Base-by-base conservation (phyloP, 768 basidiomycete species). In the Daedalea quercina region DNA sequence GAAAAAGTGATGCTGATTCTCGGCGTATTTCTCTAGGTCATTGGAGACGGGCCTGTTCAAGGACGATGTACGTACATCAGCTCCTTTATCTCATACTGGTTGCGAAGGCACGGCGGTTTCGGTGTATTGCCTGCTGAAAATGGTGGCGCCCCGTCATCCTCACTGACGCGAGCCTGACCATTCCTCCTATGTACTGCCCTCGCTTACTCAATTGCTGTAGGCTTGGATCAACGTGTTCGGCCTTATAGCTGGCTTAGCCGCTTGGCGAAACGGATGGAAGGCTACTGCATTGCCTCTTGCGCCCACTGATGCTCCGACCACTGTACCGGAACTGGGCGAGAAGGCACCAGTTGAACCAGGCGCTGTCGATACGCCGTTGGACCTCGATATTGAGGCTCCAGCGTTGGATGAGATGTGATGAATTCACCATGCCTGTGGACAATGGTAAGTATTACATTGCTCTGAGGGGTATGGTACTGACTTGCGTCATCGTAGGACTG, bases 231-330 rank as follows among this genome's bases (percentile, higher is more conserved):
- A 66, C 34, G 20, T 76, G 17, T 70, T 78, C 20, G 73, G 73
- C 20, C 63, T 76, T 24, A 56, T 74, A 26, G 82, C 82, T 19
- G 83, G 76, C 11, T 57, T 84, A 1, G 75, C 78, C 4, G 77
- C 84, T 2, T 86, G 87, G 69, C 70, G 81, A 59, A 78, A 76
- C 34, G 85, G 85, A 3, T 89, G 87, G 87, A 80, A 75, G 53
- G 84, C 86, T 1, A 86, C 84, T 15, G 76, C 82, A 26, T 67
- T 78, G 50, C 75, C 75, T 26, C 55, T 56, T 8, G 31, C 60
- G 20, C 28, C 54, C 3, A 33, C 52, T 6, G 54, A 54, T 7
- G 33, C 54, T 12, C 50, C 50, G 17, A 19, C 41, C 17, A 33
- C 33, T 46, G 25, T 23, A 3, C 31, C 50, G 19, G 26, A 23